Evolutionary conservation across 805 yeast genomes (phyloP).

Genomic region (Myxozyma monticola): DNA sequence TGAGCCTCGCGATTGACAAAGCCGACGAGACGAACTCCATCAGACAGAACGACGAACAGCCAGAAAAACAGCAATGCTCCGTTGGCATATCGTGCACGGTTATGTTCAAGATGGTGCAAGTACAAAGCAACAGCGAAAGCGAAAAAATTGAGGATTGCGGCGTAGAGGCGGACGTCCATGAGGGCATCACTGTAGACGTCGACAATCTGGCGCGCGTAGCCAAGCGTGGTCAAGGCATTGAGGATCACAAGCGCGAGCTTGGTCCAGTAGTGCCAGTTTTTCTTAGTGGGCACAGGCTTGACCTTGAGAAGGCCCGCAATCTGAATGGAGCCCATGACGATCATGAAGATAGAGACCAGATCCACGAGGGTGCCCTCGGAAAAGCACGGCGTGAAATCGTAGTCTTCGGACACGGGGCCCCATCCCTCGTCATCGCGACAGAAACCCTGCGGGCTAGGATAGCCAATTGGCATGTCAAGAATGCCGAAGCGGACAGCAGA

Average conservation of each 20-base stretch:
- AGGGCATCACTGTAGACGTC: conserved; percentile 36
- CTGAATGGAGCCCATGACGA: conserved; percentile 36
- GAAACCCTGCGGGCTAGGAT: conserved; percentile 23
- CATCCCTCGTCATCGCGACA: conserved; percentile 38
- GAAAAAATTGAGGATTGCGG: conserved; percentile 43
- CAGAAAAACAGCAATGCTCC: conserved; percentile 74
- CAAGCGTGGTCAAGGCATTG: conserved; percentile 27
- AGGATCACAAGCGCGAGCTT: conserved; percentile 32
- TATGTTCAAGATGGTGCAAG: conserved; percentile 71
- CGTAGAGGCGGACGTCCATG: conserved; percentile 38
- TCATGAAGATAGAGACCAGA: conserved; percentile 35
- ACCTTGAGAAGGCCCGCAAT: conserved; percentile 30
- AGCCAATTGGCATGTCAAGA: conserved; percentile 16
- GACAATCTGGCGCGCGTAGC: conserved; percentile 25
- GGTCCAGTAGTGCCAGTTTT: conserved; percentile 31
- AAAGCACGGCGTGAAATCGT: conserved; percentile 43
- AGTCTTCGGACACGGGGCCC: conserved; percentile 40
- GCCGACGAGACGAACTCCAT: conserved; percentile 49
- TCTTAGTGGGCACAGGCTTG: conserved; percentile 31
- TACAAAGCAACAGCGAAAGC: conserved; percentile 54
- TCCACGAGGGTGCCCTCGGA: conserved; percentile 40
- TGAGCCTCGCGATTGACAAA: conserved; percentile 34
- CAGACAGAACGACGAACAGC: conserved; percentile 51
- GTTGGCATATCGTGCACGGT: conserved; percentile 62
- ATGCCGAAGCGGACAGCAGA: conserved; percentile 11